Evolutionary conservation across 331 rosid genomes (phyloP), one percentile per base, ranked within the genome.

Genomic region (Pyracantha coccinea): DNA sequence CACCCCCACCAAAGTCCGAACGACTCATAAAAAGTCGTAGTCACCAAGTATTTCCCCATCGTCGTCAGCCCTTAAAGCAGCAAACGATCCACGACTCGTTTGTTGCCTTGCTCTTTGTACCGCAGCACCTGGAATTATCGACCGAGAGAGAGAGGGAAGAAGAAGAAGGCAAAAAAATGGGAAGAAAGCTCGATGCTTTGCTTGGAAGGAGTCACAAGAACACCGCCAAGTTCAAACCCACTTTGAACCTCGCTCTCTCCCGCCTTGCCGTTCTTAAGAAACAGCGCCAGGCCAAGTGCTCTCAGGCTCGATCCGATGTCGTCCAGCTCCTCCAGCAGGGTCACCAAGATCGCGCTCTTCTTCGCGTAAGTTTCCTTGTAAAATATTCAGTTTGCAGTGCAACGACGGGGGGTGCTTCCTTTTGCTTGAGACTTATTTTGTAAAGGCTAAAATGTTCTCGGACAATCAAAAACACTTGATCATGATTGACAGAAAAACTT

Each of bases 341-440:
- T 53, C 86, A 81, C 63, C 98, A 90, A 44, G 89, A 91, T 13
- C 87, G 97, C 20, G 97, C 97, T 53, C 83, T 92, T 55, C 85
- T 91, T 80, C 86, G 98, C 6, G 98, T 91, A 71, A 78, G 86
- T 50, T 16, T 6, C 55, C 8, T 16, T 50, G 8, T 50, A 50
- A 5, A 16, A 0, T 2, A 4, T 15, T 47, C 54, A 15, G 17
- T 47, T 47, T 35, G 12, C 41, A 35, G 41, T 35, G 12, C 41
- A 35, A 35, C 41, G 41, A 35, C n/a, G n/a, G 41, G 41, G 0
- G 41, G 41, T 35, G 41, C 2, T 35, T 35, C 41, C 41, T 8
- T 35, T 35, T 35, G 41, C 2, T 35, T 35, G 41, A 35, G 41
- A 35, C 35, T 29, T 7, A 32, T 35, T 35, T 35, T 35, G 41